Evolutionary conservation across 1,284 basidiomycete genomes (phyloP), one percentile per base, ranked within the genome.

Genomic region (Sanghuangporus weigelae): DNA sequence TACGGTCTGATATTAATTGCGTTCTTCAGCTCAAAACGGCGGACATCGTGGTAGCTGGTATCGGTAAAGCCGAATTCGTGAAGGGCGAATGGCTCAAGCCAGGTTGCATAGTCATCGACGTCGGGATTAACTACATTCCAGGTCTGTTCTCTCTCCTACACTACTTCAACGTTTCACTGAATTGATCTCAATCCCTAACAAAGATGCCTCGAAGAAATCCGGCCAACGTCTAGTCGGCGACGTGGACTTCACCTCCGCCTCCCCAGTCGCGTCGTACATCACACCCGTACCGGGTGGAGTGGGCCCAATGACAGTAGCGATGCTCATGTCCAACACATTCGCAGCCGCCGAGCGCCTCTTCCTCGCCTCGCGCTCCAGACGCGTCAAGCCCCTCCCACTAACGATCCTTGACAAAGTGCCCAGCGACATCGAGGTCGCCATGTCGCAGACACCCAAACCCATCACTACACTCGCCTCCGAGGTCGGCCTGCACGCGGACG

Each of bases 281-380:
- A 99, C 97, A 0, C 97, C 97, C 50, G 97, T 99, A 16, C 97
- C 97, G 0, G 95, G 95, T 73, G 97, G 97, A 68, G 97, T 99
- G 61, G 97, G 97, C 23, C 97, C 97, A 36, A 98, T 98, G 96
- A 99, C 97, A 8, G 97, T 99, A 66, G 97, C 97, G 49, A 86
- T 98, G 83, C 88, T 99, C 69, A 98, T 99, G 96, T 85, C 89
- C 73, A 99, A 99, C 78, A 96, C 96, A 0, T 80, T 95, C 68
- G 79, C 82, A 67, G 91, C 93, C 60, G 95, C 96, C 38, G 85
- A 93, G 75, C 86, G 92, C 66, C 79, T 88, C 60, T 95, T 89
- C 82, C 83, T 91, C 69, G 79, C 84, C 57, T 76, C 82, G 46
- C 85, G 89, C 58, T 74, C 81, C 21, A 83, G 87, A 65, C 88